phyloP scores from a whole-genome alignment of 139 green algal genomes.

The Chlamydomonas schloesseri region DNA sequence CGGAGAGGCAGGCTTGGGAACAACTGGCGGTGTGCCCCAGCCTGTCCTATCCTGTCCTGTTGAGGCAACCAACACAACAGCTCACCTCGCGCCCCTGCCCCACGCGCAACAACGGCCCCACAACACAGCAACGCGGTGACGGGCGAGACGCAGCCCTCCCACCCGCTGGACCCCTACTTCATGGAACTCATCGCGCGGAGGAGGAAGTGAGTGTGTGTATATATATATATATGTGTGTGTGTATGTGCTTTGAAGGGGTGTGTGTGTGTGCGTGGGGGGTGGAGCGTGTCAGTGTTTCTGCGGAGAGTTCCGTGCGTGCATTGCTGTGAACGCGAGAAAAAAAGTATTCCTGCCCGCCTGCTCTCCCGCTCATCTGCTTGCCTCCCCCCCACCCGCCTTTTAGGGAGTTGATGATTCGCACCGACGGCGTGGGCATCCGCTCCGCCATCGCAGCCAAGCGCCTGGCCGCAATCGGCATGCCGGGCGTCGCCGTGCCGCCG shows the following conservation, averaged over 20 bases:
- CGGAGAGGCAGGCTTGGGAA: no score
- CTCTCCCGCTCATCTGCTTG: no score
- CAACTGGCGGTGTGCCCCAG: no score
- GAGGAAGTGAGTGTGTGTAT: neutral
- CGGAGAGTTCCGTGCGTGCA: no score
- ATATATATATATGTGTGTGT: no score
- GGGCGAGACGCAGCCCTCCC: constrained; percentile 53
- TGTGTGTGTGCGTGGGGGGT: neutral
- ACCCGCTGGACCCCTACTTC: constrained; percentile 83
- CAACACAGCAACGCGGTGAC: constrained; percentile 59
- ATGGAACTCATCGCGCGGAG: constrained; percentile 63
- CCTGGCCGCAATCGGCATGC: constrained; percentile 7
- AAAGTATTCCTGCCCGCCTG: no score
- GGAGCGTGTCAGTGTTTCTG: no score
- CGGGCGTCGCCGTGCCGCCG: neutral
- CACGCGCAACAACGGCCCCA: no score
- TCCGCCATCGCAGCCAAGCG: constrained; percentile 23
- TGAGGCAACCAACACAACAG: no score
- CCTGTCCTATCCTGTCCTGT: no score
- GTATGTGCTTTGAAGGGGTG: neutral
- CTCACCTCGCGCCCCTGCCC: neutral
- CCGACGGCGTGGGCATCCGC: constrained; percentile 31
- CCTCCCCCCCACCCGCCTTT: no score
- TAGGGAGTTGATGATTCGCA: constrained; percentile 40
- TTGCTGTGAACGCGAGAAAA: no score